Conservation (phyloP, 2,329 filamentous ascomycete genomes). For the Mycogone perniciosa region DNA sequence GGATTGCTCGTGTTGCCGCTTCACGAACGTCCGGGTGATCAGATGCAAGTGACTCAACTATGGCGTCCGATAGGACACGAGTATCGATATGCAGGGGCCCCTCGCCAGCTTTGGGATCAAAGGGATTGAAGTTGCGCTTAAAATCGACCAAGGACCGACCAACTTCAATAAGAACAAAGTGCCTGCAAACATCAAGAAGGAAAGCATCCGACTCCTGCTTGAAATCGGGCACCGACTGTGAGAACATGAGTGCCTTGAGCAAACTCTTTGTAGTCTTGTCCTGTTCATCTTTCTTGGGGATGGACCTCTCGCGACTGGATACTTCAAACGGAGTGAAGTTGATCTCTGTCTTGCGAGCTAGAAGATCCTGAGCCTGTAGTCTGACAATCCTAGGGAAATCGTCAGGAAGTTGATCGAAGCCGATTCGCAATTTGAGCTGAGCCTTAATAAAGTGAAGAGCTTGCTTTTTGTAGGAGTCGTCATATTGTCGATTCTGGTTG, state of each 20-base stretch:
- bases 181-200: slow-evolving; percentile 73
- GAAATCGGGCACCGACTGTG: slow-evolving; percentile 75
- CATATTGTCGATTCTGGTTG: slow-evolving; percentile 53
- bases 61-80: slow-evolving; percentile 79
- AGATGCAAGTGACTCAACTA: slow-evolving; percentile 84
- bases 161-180: slow-evolving; percentile 86
- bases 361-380: slow-evolving; percentile 80
- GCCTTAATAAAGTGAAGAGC: slow-evolving; percentile 81
- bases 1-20: slow-evolving; percentile 71
- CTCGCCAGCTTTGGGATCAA: slow-evolving; percentile 80
- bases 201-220: slow-evolving; percentile 69
- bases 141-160: slow-evolving; percentile 75
- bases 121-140: slow-evolving; percentile 70
- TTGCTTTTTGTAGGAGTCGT: slow-evolving; percentile 88
- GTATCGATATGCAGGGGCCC: slow-evolving; percentile 82
- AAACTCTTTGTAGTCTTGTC: slow-evolving; percentile 78
- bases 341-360: slow-evolving; percentile 63
- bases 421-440: slow-evolving; percentile 85
- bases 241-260: slow-evolving; percentile 81
- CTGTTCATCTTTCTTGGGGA: slow-evolving; percentile 79
- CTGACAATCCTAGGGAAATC: slow-evolving; percentile 80
- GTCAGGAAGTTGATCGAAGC: slow-evolving; percentile 80
- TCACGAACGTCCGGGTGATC: slow-evolving; percentile 76
- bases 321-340: slow-evolving; percentile 65
- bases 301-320: slow-evolving; percentile 74